Base-by-base conservation (phyloP, 352 stramenopile species). In the Phytophthora brassicae region DNA sequence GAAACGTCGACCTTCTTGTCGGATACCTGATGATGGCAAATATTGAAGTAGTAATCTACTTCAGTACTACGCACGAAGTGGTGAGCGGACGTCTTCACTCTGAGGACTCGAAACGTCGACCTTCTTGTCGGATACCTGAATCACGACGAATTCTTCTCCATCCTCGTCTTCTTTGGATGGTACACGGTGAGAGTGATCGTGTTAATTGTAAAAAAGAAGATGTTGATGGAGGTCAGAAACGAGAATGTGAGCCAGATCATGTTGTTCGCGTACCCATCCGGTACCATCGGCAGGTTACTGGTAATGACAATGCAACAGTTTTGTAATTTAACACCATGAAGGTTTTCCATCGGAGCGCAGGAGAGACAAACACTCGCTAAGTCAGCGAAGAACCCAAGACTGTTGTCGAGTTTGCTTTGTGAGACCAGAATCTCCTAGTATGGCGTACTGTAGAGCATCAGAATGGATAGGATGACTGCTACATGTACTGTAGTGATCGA, bases 231-330 rank as follows among this genome's bases (percentile, higher is more conserved):
- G 23, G 80, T 66, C 23, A 88, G 65, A 41, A 83, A 65, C n/a
- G 26, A 47, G 56, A 82, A 88, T 16, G 68, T 58, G 29, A 82
- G 57, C 75, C 75, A 88, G 16, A 79, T 64, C n/a, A 61, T 51
- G 56, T 85, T 88, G 60, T 85, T 83, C 31, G 63, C 24, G 7
- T 72, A 57, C 2, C 70, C 79, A 0, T 71, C 72, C 1, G 74
- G 22, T 14, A 81, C 65, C 74, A 86, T 83, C 0, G 64, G 49
- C 13, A 84, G 49, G 19, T 73, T 75, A 52, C 86, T 78, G 12
- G n/a, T n/a, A n/a, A n/a, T n/a, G n/a, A n/a, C n/a, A 73, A 88
- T n/a, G 53, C 74, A n/a, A 66, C 68, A 11, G 72, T 80, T 38
- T 76, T 79, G 64, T 68, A 64, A 12, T 47, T 66, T 17, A 86